These are phyloP conservation scores for Hippophae gyantsensis DNA, from an alignment of 306 rosid genomes.

Conservation along the genomic window DNA sequence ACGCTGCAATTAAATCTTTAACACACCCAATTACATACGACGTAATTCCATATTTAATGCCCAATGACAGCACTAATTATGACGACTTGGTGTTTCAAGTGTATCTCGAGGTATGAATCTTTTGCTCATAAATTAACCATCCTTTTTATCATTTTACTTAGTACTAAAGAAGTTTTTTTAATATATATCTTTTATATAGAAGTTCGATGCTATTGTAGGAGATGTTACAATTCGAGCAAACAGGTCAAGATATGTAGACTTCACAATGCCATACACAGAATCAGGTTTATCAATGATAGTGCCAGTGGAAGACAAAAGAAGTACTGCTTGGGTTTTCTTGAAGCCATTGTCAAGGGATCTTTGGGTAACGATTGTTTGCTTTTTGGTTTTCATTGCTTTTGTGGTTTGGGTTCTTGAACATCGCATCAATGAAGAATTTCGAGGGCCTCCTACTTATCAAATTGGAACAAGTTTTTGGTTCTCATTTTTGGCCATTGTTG, in stretches of 20 bases:
- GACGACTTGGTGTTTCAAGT: conserved; percentile 16
- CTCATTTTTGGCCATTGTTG: conserved; percentile 21
- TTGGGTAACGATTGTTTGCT: neutral
- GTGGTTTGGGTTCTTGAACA: conserved; percentile 33
- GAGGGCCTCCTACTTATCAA: conserved; percentile 6
- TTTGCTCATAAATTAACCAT: neutral
- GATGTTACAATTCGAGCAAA: conserved; percentile 20
- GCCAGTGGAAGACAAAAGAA: too few relatives aligned
- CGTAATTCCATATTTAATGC: conserved; percentile 16
- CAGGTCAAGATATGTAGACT: conserved; percentile 17
- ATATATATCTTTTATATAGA: conserved; percentile 9
- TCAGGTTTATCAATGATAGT: conserved; percentile 6
- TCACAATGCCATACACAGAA: conserved; percentile 25
- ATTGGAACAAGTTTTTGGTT: conserved; percentile 22
- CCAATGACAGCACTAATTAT: neutral
- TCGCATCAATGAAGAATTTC: conserved; percentile 19
- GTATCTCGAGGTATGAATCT: conserved; percentile 7
- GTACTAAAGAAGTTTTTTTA: neutral
- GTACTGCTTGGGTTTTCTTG: too few relatives aligned
- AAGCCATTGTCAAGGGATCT: too few relatives aligned
- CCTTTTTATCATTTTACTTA: neutral
- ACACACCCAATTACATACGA: conserved; percentile 18
- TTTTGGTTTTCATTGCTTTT: conserved; percentile 20
- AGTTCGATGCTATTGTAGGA: conserved; percentile 12
- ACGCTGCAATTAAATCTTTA: conserved; percentile 2